Evolutionary conservation across 108 stramenopile species (phyloP), one percentile per base, ranked within the genome.

Genomic region (Mayamaea pseudoterrestris): DNA sequence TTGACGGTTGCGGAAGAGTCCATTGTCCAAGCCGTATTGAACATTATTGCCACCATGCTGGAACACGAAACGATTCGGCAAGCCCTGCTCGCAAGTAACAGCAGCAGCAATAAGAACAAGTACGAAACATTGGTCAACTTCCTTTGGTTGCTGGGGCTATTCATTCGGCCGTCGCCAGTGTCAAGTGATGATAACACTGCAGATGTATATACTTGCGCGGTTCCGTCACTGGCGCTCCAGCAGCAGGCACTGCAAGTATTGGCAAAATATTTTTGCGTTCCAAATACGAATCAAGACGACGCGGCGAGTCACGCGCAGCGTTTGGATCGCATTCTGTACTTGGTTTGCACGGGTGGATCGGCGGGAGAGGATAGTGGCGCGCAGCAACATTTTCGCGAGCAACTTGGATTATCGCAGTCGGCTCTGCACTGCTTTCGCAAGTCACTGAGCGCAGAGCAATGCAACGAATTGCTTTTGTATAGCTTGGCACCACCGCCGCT

Each of bases 281-380:
- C 44, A 8, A 34, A n/a, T 22, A 53, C 28, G 9, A 55, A 63
- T 64, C 53, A 73, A 18, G 30, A 44, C 20, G 51, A 58, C 16
- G 41, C 55, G 35, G 79, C 72, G 3, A 58, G 78, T 28, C 5
- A 39, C 8, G n/a, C n/a, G n/a, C n/a, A n/a, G n/a, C n/a, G n/a
- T n/a, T n/a, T n/a, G n/a, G 83, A 85, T 47, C 60, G 80, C 30
- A 44, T 87, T n/a, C 59, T 87, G 57, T 71, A 65, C 39, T 49
- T 82, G 26, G 69, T 75, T 6, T 82, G 80, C 50, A 87, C 80
- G 1, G 84, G 84, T 22, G 79, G 71, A 2, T 63, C 63, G 23
- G 51, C 42, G 11, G 40, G 52, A 8, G 25, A 52, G 8, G n/a
- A n/a, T n/a, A n/a, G n/a, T n/a, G n/a, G n/a, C n/a, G n/a, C n/a